Evolutionary conservation across 306 rosid species (phyloP).

Genomic region (Malus fusca): DNA sequence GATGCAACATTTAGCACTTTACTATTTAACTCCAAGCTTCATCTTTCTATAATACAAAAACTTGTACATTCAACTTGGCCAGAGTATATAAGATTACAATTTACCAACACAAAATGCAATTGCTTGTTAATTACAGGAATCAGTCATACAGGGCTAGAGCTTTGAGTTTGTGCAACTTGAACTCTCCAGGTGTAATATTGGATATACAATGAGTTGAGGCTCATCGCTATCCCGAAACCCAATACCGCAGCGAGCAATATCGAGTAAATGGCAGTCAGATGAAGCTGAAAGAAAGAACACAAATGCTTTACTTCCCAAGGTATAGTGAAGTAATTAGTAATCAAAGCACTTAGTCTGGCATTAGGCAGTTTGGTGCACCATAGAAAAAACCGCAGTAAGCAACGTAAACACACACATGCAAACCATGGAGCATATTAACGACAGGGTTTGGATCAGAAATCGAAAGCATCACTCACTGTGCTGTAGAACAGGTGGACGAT

Average conservation of each 20-base stretch:
- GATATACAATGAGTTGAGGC: conserved; percentile 54
- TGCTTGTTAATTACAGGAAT: neutral
- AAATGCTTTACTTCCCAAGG: conserved; percentile 4
- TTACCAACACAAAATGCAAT: neutral
- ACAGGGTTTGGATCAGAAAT: conserved; percentile 3
- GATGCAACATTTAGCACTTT: neutral
- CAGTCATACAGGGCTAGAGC: conserved; percentile 46
- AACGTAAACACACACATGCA: neutral
- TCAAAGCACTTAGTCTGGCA: neutral
- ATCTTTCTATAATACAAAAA: neutral
- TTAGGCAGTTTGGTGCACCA: neutral
- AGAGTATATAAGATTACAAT: neutral
- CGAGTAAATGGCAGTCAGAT: conserved; percentile 58
- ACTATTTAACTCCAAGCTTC: neutral
- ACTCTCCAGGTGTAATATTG: conserved; percentile 64
- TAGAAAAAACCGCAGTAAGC: neutral
- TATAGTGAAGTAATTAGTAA: neutral
- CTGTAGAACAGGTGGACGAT: conserved; percentile 64
- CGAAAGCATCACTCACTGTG: conserved; percentile 42
- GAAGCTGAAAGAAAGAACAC: conserved; percentile 44
- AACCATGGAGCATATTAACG: neutral
- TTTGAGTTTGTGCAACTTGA: conserved; percentile 33
- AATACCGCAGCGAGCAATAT: conserved; percentile 62
- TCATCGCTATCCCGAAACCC: conserved; percentile 80
- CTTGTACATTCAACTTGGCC: neutral